phyloP scores from a whole-genome alignment of 768 basidiomycete species.

The Boletus insuetus region DNA sequence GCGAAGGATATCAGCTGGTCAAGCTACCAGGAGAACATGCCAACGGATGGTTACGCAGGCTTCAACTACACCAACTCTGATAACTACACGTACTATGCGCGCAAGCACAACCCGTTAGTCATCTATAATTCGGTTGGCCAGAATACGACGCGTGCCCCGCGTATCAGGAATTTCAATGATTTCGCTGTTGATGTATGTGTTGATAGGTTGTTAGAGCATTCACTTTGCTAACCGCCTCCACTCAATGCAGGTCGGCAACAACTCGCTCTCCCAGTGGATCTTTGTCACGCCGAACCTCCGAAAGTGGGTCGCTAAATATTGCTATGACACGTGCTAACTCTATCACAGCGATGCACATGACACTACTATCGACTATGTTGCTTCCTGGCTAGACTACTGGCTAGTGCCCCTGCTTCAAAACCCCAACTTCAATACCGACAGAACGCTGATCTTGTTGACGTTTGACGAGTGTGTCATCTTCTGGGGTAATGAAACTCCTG shows the following conservation, averaged over 20 bases:
- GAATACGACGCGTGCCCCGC: conserved; percentile 38
- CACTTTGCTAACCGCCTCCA: neutral
- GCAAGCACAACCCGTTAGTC: conserved; percentile 56
- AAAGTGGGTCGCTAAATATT: conserved; percentile 15
- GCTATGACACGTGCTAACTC: neutral
- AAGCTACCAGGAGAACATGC: conserved; percentile 60
- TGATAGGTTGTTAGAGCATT: neutral
- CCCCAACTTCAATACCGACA: conserved; percentile 49
- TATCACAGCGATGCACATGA: conserved; percentile 56
- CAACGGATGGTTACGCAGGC: conserved; percentile 44
- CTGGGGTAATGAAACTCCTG: neutral
- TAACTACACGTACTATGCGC: conserved; percentile 49
- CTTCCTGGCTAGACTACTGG: conserved; percentile 48
- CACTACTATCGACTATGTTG: conserved; percentile 48
- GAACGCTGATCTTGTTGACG: conserved; percentile 57
- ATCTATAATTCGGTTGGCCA: conserved; percentile 50
- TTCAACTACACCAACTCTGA: conserved; percentile 34
- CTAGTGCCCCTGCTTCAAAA: conserved; percentile 50
- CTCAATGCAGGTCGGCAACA: conserved; percentile 28
- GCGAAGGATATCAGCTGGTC: conserved; percentile 57
- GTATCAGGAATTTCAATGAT: conserved; percentile 60
- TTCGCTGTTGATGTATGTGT: conserved; percentile 49
- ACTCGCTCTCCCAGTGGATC: conserved; percentile 54
- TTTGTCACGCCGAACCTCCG: conserved; percentile 62
- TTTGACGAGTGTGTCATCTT: conserved; percentile 56